Percentiles rank a stretch among this genome's conserved stretches.
Evolutionary conservation across 768 basidiomycete species (phyloP).

Genomic region (Tylopilus sp.): DNA sequence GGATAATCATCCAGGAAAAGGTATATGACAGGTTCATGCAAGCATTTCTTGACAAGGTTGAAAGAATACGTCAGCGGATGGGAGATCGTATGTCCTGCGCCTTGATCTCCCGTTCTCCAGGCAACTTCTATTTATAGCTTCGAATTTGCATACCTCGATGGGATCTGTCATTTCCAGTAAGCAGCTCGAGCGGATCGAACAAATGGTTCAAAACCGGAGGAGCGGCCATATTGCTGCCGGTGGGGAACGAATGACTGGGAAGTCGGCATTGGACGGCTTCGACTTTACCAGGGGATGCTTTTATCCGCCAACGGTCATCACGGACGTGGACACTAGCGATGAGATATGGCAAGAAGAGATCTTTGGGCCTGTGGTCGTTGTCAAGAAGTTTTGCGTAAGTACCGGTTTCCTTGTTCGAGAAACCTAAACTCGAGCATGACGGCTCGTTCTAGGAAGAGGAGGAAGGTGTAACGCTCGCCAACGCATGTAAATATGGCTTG

Average conservation of each 20-base stretch:
- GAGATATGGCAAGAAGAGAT: constrained; percentile 80
- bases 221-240: constrained; percentile 55
- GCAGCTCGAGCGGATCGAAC: constrained; percentile 64
- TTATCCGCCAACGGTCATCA: constrained; percentile 77
- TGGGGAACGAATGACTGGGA: constrained; percentile 60
- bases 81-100: constrained; percentile 61
- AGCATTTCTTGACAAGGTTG: constrained; percentile 58
- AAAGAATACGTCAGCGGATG: constrained; percentile 64
- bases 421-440: neutral
- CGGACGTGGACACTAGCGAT: constrained; percentile 52
- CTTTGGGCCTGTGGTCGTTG: constrained; percentile 82
- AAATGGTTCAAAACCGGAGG: constrained; percentile 46
- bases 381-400: constrained; percentile 50
- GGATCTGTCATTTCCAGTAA: constrained; percentile 70
- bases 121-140: constrained; percentile 40
- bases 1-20: constrained; percentile 68
- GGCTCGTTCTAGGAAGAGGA: constrained; percentile 45
- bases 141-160: constrained; percentile 70
- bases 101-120: neutral
- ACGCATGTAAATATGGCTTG: constrained; percentile 74
- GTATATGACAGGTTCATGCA: constrained; percentile 69
- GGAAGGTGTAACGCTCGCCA: constrained; percentile 68
- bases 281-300: constrained; percentile 72
- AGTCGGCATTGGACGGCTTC: constrained; percentile 64
- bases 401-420: constrained; percentile 13